Base-by-base conservation (phyloP, 441 rosid species). In the Iberis amara region DNA sequence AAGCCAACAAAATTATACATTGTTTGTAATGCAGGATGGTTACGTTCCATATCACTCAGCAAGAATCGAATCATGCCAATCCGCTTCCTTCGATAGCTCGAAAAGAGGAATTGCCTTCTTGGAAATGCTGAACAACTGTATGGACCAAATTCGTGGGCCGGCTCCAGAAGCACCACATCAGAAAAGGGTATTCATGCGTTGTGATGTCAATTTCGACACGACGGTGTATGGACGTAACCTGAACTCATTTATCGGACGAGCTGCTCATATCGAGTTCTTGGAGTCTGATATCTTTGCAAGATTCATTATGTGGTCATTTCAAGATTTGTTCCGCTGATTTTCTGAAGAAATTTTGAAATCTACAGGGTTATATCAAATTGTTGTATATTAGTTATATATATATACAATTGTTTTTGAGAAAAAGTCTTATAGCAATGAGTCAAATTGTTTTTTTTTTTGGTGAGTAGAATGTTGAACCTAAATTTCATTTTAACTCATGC, bases 21-120 rank as follows among this genome's bases (percentile, higher is more conserved):
- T n/a, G n/a, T n/a, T n/a, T n/a, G n/a, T n/a, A n/a, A n/a, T n/a
- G n/a, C n/a, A n/a, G 96, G 99, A 92, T 62, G 97, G 97, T 26
- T 92, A 92, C 69, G 89, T 92, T 69, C 99, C 99, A 3, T 82
- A 92, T 66, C 97, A 92, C 69, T 92, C 99, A 3, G 97, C 99
- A 3, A 68, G 97, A 71, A 81, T 92, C 4, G 92, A 92, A 69
- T 59, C 79, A 23, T 84, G 90, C 65, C 84, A 73, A 36, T 79
- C 88, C 49, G 84, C 92, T 24, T 73, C 89, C 6, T 54, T 71
- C 38, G 99, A 92, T 75, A 57, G 66, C 76, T 79, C 99, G 31
- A 86, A 79, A 62, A 86, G 67, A 78, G 86, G 90, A 1, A 73
- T 74, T 57, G 69, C 76, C 10, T 92, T 89, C 65, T 40, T 84